phyloP scores from a whole-genome alignment of 176 grass and related monocot genomes.

The Phoenix roebelenii region DNA sequence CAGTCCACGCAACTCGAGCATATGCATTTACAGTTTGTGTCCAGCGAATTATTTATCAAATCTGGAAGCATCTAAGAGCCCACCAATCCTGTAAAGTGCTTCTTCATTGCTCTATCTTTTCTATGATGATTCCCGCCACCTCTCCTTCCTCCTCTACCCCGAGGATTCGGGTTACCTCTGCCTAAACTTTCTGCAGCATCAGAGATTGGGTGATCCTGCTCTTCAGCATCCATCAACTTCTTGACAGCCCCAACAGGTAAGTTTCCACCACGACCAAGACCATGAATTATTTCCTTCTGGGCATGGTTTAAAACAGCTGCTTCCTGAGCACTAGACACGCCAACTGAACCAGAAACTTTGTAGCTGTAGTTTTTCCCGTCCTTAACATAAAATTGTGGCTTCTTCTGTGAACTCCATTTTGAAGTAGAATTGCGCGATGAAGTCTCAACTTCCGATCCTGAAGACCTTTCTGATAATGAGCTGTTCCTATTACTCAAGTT shows the following conservation, averaged over 20 bases:
- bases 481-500: constrained; percentile 24
- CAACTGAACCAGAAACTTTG: constrained; percentile 79
- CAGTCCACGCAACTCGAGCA: no score
- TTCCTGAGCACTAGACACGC: constrained; percentile 62
- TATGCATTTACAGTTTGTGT: not conserved
- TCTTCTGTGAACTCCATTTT: constrained; percentile 75
- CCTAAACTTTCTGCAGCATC: constrained; percentile 19
- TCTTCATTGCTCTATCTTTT: constrained; percentile 26
- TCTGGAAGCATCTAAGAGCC: constrained; percentile 8
- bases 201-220: constrained; percentile 6
- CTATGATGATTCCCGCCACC: constrained; percentile 13
- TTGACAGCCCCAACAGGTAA: constrained; percentile 47
- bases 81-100: constrained; percentile 14
- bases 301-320: constrained; percentile 42
- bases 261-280: constrained; percentile 91
- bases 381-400: constrained; percentile 84
- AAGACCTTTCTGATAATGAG: constrained; percentile 1
- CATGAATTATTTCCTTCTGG: constrained; percentile 73
- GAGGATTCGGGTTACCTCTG: constrained; percentile 36
- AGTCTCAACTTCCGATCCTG: constrained; percentile 6
- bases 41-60: not conserved
- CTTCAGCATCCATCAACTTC: constrained; percentile 37
- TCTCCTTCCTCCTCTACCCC: constrained; percentile 37
- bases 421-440: constrained; percentile 36
- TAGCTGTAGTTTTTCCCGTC: constrained; percentile 97